Base-by-base conservation (phyloP, 257 asterid species). In the Jasminum sambac region DNA sequence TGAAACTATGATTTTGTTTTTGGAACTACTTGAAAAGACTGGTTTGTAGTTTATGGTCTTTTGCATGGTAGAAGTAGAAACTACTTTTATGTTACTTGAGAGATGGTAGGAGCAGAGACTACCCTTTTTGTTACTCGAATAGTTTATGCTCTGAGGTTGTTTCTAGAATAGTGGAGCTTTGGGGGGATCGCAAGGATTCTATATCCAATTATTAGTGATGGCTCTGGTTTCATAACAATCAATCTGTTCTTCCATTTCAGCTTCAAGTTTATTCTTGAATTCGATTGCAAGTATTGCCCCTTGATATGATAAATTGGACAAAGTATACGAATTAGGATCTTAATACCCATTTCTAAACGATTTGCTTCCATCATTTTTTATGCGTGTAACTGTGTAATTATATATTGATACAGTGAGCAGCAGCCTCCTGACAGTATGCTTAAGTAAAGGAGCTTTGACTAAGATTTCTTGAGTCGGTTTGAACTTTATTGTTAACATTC, bases 221-320 rank as follows among this genome's bases (percentile, higher is more conserved):
- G 17, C 21, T 14, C 24, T 1, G 0, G 24, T n/a, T n/a, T 25
- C 16, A 44, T 63, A 21, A 21, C 3, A 3, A 2, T 10, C 44
- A 8, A 34, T 30, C 4, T 30, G 8, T 57, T 64, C 38, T 48
- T 40, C 50, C 63, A 37, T 2, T 36, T 43, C 36, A 44, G n/a
- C 17, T 41, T 25, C 5, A 36, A 37, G 39, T 44, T 46, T 39
- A 55, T 44, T 16, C 38, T 11, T 52, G 0, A 24, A 37, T 26
- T 11, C 57, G 69, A 65, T 17, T 24, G 30, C 26, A 52, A 42
- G 64, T 26, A 37, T 68, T 43, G 25, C 46, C 65, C 59, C 62
- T 44, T 58, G 19, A 48, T 62, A 23, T 61, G 42, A 63, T 72
- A 65, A 30, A 61, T 52, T 64, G 30, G 25, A 39, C 63, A 69